Evolutionary conservation across 768 basidiomycete species (phyloP).

Genomic region (Lactarius evosmus): DNA sequence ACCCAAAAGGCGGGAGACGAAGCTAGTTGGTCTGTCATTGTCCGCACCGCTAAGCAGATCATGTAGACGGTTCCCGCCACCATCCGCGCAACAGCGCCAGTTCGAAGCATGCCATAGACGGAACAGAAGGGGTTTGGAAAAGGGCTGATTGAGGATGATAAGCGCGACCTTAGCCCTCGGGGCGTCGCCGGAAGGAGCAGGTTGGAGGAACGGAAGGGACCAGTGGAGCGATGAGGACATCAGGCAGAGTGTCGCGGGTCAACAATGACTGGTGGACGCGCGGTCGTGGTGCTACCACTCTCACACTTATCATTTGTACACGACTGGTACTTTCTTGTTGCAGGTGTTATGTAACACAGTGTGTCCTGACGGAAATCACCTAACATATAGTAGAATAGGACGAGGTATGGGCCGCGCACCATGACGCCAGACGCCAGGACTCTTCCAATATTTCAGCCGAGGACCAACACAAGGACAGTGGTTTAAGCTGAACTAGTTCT

Average conservation of each 20-base stretch:
- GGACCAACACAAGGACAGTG: not conserved
- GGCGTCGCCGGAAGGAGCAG: not conserved
- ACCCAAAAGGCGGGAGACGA: not conserved
- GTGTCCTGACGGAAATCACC: not conserved
- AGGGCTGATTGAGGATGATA: slow-evolving; percentile 90
- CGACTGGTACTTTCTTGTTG: not conserved
- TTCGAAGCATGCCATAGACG: slow-evolving; percentile 45
- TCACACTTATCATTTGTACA: not conserved
- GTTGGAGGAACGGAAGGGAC: slow-evolving; percentile 22
- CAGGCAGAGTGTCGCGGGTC: not conserved
- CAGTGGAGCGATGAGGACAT: slow-evolving; percentile 17
- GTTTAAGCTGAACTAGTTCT: not conserved
- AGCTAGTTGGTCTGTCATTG: not conserved
- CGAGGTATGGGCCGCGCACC: not conserved
- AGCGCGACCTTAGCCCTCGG: slow-evolving; percentile 44
- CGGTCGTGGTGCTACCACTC: not conserved
- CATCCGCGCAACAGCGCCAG: slow-evolving; percentile 51
- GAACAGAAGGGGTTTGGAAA: slow-evolving; percentile 57
- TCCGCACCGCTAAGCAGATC: slow-evolving; percentile 40
- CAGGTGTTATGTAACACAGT: not conserved
- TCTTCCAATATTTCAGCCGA: no score
- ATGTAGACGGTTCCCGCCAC: slow-evolving; percentile 61
- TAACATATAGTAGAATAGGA: not conserved
- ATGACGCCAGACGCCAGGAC: not conserved
- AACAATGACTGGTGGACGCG: not conserved